These are phyloP conservation scores for Fusarium duplospermum DNA, from an alignment of 2,329 filamentous ascomycete species.

Conservation along the genomic window DNA sequence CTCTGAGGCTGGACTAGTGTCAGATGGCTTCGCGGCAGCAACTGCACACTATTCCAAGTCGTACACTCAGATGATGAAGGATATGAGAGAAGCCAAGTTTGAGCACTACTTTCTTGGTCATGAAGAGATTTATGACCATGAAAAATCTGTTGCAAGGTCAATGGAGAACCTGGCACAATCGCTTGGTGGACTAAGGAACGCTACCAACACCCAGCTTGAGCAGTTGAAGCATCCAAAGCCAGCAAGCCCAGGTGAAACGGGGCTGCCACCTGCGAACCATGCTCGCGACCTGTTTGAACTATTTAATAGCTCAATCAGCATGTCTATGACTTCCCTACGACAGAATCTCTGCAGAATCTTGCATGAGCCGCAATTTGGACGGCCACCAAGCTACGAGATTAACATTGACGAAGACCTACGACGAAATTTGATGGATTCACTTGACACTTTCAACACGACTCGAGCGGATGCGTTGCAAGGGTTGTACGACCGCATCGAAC, in stretches of 20 bases:
- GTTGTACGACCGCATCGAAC: conserved; percentile 83
- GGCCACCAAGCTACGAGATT: conserved; percentile 57
- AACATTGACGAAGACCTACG: conserved; percentile 82
- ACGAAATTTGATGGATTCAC: conserved; percentile 80
- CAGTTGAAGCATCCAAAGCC: conserved; percentile 66
- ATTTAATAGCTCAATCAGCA: conserved; percentile 28
- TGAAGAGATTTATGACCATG: conserved; percentile 81
- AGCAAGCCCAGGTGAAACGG: accelerated
- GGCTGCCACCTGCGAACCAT: neutral
- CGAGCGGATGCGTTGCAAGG: conserved; percentile 83
- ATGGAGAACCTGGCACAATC: conserved; percentile 89
- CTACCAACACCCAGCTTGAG: conserved; percentile 88
- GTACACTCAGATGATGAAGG: conserved; percentile 77
- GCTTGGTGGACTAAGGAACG: conserved; percentile 89
- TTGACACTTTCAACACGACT: conserved; percentile 94
- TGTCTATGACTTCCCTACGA: conserved; percentile 29
- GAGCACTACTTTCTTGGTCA: conserved; percentile 87
- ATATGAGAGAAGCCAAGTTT: conserved; percentile 85
- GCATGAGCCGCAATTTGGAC: conserved; percentile 44
- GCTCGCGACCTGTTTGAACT: conserved; percentile 27
- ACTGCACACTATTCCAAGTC: conserved; percentile 72
- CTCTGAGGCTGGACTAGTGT: conserved; percentile 79
- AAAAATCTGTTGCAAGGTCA: conserved; percentile 83
- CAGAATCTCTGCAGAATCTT: conserved; percentile 25
- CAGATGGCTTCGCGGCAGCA: conserved; percentile 71